Base-by-base conservation (phyloP, 2,329 filamentous ascomycete genomes). In the Ambrosiella beaveri region DNA sequence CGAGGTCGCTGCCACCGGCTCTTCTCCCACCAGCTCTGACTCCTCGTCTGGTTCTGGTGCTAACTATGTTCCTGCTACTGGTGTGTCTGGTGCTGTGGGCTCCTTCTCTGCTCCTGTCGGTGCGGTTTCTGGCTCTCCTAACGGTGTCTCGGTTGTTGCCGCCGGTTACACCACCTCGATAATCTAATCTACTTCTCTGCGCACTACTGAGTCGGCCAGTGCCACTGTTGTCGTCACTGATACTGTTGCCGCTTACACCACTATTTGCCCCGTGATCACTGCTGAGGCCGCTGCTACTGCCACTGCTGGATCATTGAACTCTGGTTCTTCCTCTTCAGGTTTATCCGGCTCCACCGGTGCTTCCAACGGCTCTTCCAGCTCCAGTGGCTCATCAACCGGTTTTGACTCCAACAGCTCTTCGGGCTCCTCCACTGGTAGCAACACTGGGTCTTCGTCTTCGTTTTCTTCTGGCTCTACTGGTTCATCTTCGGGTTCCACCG, bases 401-500 rank as follows among this genome's bases (percentile, higher is more conserved):
- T 51, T 37, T 45, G 37, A 15, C 27, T 40, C 56, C 17, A 38
- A 9, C 36, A 51, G 36, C 19, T 17, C 49, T 2, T 40, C 37
- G n/a, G 19, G 12, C 27, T 50, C 44, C 44, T 27, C 36, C 45
- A 13, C 40, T 45, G 47, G 27, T 45, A 40, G 7, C 36, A 68
- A 87, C 96, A 27, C 49, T 27, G 27, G 13, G 15, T 15, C 72
- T 96, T 91, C 74, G 88, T 86, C 59, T 73, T 78, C 57, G 84
- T 84, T 70, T 78, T 88, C 40, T 74, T 78, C 12, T 65, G 79
- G 68, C 95, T 95, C 78, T 88, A 89, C n/a, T 86, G 77, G 63
- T 86, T 96, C 65, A 80, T 88, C 66, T 94, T 86, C 54, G 82
- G 79, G 62, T 81, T 88, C 64, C 80, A 85, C 35, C 75, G 76